Evolutionary conservation across 805 yeast species (phyloP).

Genomic region (Saturnispora zaruensis): DNA sequence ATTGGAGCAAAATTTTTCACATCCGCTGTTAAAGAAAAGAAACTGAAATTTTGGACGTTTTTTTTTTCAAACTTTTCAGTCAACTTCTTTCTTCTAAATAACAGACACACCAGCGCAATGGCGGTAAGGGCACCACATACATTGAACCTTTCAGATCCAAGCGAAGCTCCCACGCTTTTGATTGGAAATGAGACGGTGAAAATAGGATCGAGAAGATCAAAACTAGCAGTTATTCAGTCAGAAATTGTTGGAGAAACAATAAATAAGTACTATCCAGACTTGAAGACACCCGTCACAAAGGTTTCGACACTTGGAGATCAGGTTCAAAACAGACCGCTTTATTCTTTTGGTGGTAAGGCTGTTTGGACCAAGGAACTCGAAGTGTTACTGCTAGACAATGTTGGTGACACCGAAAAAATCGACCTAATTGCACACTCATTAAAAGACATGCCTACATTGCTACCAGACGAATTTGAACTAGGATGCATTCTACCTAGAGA

Average conservation of each 20-base stretch:
- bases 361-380: conserved; percentile 96
- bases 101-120: background rate
- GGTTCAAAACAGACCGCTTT: conserved; percentile 74
- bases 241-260: conserved; percentile 61
- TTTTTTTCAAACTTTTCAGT: background rate
- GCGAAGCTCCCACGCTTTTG: conserved; percentile 7
- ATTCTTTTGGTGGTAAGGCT: conserved; percentile 93
- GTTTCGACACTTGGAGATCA: conserved; percentile 86
- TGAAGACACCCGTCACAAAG: conserved; percentile 69
- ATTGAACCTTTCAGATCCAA: conserved; percentile 7
- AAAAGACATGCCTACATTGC: conserved; percentile 81
- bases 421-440: conserved; percentile 91
- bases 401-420: conserved; percentile 56
- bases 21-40: background rate
- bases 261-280: conserved; percentile 47
- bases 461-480: conserved; percentile 83
- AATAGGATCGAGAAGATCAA: conserved; percentile 87
- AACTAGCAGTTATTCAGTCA: conserved; percentile 80
- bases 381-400: conserved; percentile 55
- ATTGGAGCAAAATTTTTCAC: conserved; percentile 1
- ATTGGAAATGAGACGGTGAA: conserved; percentile 19
- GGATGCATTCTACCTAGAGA: conserved; percentile 83
- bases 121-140: conserved; percentile 10
- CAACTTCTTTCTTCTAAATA: background rate
- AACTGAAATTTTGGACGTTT: conserved; percentile 1